Evolutionary conservation across 345 rosid genomes (phyloP), one percentile per base, ranked within the genome.

Genomic region (Dovyalis caffra): DNA sequence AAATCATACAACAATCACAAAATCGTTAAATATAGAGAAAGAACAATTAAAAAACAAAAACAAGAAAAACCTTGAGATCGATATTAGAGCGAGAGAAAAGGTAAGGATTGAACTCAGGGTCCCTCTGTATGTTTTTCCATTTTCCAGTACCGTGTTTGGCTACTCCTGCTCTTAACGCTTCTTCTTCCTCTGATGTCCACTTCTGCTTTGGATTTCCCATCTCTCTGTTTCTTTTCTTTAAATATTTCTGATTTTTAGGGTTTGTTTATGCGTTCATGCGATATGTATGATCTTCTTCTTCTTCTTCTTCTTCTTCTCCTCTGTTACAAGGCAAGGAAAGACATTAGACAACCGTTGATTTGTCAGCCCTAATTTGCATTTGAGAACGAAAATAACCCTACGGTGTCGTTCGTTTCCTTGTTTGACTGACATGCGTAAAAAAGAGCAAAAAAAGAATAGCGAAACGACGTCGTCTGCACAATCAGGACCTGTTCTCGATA

Each of bases 181-280:
- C 91, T 71, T 91, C 98, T 81, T 92, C 98, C 70, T 89, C 92
- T 66, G 79, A 63, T 28, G 91, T 88, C 98, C 96, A 92, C 64
- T 85, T 86, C 78, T 89, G 92, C 76, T 87, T 92, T 66, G 87
- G 94, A 77, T 86, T 83, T 35, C 90, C 93, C 91, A 79, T 89
- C 77, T 43, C 37, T 65, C 51, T 8, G 18, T 61, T 11, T 31
- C 67, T n/a, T 20, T 2, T 28, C 3, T 68, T 65, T 63, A 60
- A 21, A 70, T 10, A 8, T 33, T 70, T 15, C 69, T 11, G n/a
- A 7, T 21, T 28, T 62, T 31, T 29, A 72, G 38, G 32, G 23
- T 43, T 40, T 60, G 26, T 32, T 47, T 58, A 64, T 76, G 72
- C 69, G 29, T 31, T 21, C 69, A 33, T 15, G 18, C 23, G 20